Conservation (phyloP, 2,329 filamentous ascomycete species). For the Aureobasidium sp. region DNA sequence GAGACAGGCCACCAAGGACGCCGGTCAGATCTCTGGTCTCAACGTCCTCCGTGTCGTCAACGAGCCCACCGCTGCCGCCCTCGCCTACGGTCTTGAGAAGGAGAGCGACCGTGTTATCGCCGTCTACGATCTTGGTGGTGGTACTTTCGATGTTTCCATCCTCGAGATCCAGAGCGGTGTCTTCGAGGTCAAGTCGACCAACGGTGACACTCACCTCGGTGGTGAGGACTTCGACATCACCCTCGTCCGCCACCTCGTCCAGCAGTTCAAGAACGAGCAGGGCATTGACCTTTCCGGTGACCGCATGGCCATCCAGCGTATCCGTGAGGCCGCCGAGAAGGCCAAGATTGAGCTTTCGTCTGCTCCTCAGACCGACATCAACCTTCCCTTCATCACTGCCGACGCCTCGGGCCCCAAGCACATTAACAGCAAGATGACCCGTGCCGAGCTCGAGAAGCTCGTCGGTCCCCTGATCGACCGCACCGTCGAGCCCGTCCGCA, state of each 20-base stretch:
- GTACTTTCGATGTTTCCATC: conserved; percentile 99
- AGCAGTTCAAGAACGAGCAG: conserved; percentile 85
- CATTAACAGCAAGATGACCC: conserved; percentile 94
- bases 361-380: conserved; percentile 92
- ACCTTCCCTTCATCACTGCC: conserved; percentile 97
- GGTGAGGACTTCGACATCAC: conserved; percentile 95
- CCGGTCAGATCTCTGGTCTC: conserved; percentile 91
- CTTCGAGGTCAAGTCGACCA: conserved; percentile 97
- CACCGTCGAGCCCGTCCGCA: conserved; percentile 88
- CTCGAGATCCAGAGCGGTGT: conserved; percentile 98
- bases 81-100: conserved; percentile 97
- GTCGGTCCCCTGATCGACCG: conserved; percentile 92
- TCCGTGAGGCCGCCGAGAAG: conserved; percentile 97
- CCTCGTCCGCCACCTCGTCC: conserved; percentile 58
- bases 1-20: conserved; percentile 98
- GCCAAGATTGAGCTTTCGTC: conserved; percentile 98
- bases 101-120: conserved; percentile 98
- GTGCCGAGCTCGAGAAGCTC: conserved; percentile 97
- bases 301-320: conserved; percentile 84
- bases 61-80: conserved; percentile 96
- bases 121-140: conserved; percentile 99
- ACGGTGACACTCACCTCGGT: conserved; percentile 94
- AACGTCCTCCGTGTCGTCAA: conserved; percentile 99
- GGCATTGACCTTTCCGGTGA: conserved; percentile 59
- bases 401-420: conserved; percentile 87